A percentile compares a stretch with the other conserved stretches of the same genome.
phyloP scores from a whole-genome alignment of 2,329 filamentous ascomycete species.

The Fusarium vanettenii region DNA sequence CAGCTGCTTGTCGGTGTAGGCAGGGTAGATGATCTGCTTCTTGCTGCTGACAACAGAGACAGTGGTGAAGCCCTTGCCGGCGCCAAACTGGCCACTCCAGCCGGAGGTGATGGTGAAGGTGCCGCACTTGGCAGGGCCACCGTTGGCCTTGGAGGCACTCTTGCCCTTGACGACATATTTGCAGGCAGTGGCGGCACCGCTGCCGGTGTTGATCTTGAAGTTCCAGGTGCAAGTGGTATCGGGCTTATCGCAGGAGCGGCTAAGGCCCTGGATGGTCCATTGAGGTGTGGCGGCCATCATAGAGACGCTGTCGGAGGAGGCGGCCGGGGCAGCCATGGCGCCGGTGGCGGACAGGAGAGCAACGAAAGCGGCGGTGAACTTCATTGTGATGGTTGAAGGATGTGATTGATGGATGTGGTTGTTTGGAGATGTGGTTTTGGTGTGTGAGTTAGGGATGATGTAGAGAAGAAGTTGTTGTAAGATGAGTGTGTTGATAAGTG shows the following conservation, averaged over 20 bases:
- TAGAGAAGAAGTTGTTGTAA: neutral
- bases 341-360: slow-evolving; percentile 46
- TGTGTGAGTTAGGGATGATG: neutral
- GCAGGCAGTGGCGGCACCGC: slow-evolving; percentile 49
- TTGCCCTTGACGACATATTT: slow-evolving; percentile 46
- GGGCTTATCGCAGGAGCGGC: slow-evolving; percentile 52
- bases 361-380: slow-evolving; percentile 54
- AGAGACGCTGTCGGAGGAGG: slow-evolving; percentile 42
- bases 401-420: neutral
- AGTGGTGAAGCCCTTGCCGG: slow-evolving; percentile 64
- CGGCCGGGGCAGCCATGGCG: slow-evolving; percentile 50
- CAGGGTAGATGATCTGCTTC: slow-evolving; percentile 60
- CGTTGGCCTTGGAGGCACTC: slow-evolving; percentile 50
- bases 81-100: slow-evolving; percentile 67
- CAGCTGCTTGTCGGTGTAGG: slow-evolving; percentile 64
- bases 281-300: slow-evolving; percentile 54
- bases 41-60: slow-evolving; percentile 57
- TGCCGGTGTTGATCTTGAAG: slow-evolving; percentile 58
- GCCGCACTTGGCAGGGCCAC: slow-evolving; percentile 58
- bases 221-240: slow-evolving; percentile 57
- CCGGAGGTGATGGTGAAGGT: slow-evolving; percentile 62
- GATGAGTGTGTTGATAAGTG: neutral
- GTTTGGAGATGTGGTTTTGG: neutral
- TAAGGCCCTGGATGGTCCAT: slow-evolving; percentile 56
- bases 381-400: slow-evolving; percentile 50